A percentile compares a stretch with the other conserved stretches of the same genome.
Conservation (phyloP, 2,329 filamentous ascomycete genomes). For the Colletotrichum sp. region DNA sequence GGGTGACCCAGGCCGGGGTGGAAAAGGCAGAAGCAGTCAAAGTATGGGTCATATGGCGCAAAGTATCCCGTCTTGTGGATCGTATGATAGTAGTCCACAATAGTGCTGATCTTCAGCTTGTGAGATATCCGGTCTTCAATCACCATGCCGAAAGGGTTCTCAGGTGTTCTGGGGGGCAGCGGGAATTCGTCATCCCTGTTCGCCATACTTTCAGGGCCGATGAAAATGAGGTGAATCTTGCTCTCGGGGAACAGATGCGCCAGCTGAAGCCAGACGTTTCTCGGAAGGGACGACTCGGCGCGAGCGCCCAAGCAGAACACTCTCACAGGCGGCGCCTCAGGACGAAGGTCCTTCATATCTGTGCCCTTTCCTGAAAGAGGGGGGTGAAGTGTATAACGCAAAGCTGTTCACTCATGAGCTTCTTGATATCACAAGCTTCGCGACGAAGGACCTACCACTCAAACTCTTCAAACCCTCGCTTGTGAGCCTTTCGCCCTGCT, state of each 20-base stretch:
- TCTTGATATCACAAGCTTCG: neutral
- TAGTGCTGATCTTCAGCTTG: slow-evolving; percentile 95
- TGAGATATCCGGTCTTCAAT: slow-evolving; percentile 89
- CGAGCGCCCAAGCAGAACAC: slow-evolving; percentile 94
- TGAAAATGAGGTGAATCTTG: slow-evolving; percentile 90
- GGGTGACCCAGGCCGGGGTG: slow-evolving; percentile 96
- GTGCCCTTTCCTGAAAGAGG: slow-evolving; percentile 77
- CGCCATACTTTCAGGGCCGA: slow-evolving; percentile 94
- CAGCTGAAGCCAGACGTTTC: slow-evolving; percentile 92
- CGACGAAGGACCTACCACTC: slow-evolving; percentile 67
- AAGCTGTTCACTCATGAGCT: slow-evolving; percentile 55
- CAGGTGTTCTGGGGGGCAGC: slow-evolving; percentile 80
- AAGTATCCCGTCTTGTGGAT: slow-evolving; percentile 91
- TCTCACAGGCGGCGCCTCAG: slow-evolving; percentile 86
- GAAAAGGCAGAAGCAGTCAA: slow-evolving; percentile 97
- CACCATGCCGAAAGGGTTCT: slow-evolving; percentile 92
- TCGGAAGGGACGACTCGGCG: slow-evolving; percentile 94
- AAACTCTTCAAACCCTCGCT: slow-evolving; percentile 92
- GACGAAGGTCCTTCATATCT: slow-evolving; percentile 78
- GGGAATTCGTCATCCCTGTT: slow-evolving; percentile 95
- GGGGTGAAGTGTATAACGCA: slow-evolving; percentile 93
- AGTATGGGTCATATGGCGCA: slow-evolving; percentile 95
- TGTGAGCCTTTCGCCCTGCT: slow-evolving; percentile 77
- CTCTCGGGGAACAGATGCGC: slow-evolving; percentile 93
- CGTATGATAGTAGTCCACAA: slow-evolving; percentile 97